Evolutionary conservation across 495 filamentous ascomycete genomes (phyloP).

Genomic region (Patellaria atrata): DNA sequence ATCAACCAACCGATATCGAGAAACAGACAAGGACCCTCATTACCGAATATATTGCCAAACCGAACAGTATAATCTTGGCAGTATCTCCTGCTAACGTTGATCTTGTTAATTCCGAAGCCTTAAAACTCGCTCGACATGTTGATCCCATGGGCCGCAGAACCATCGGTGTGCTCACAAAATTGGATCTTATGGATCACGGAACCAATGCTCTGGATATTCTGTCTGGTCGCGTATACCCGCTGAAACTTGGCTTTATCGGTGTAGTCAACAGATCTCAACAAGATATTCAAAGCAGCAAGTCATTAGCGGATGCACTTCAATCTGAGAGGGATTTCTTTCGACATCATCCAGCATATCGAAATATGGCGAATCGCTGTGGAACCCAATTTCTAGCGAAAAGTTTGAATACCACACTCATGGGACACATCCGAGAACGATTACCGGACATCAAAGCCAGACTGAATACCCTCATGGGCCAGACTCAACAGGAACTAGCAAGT

Average conservation of each 20-base stretch:
- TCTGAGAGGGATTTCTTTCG: slow-evolving; percentile 92
- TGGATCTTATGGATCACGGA: slow-evolving; percentile 98
- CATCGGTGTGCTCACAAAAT: slow-evolving; percentile 92
- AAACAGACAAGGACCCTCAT: slow-evolving; percentile 97
- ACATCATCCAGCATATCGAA: slow-evolving; percentile 92
- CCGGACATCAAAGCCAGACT: slow-evolving; percentile 96
- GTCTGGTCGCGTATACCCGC: slow-evolving; percentile 85
- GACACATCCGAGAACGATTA: slow-evolving; percentile 86
- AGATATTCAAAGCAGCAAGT: slow-evolving; percentile 92
- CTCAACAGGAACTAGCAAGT: slow-evolving; percentile 94
- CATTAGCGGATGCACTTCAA: slow-evolving; percentile 74
- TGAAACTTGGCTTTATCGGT: slow-evolving; percentile 96
- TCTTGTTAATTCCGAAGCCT: slow-evolving; percentile 92
- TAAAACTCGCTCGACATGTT: slow-evolving; percentile 94
- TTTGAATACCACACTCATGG: slow-evolving; percentile 86
- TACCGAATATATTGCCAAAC: slow-evolving; percentile 96
- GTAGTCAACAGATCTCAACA: slow-evolving; percentile 97
- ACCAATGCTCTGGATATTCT: slow-evolving; percentile 97
- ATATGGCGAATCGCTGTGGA: slow-evolving; percentile 85
- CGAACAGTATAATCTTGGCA: slow-evolving; percentile 93
- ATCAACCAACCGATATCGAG: slow-evolving; percentile 96
- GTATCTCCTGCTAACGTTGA: slow-evolving; percentile 98
- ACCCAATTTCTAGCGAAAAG: slow-evolving; percentile 94
- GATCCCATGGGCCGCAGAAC: slow-evolving; percentile 89
- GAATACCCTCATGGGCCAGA: slow-evolving; percentile 98